phyloP scores from a whole-genome alignment of 1,139 yeast species.

The Candida sp. region DNA sequence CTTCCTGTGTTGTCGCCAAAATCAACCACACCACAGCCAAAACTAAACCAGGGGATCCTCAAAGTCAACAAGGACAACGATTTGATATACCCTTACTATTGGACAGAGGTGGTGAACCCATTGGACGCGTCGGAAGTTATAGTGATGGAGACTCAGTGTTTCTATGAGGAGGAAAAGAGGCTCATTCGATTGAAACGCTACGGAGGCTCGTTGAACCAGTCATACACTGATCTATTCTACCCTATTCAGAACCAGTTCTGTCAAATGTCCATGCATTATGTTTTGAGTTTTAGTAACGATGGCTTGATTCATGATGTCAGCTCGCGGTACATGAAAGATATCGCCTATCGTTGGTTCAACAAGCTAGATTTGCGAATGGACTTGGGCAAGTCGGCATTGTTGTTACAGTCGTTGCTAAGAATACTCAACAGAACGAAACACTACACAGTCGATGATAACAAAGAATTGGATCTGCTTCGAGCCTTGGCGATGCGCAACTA shows the following conservation, averaged over 20 bases:
- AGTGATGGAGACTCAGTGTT: conserved; percentile 34
- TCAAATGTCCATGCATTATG: conserved; percentile 40
- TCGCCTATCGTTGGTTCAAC: conserved; percentile 36
- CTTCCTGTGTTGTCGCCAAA: conserved; percentile 31
- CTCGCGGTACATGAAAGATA: conserved; percentile 38
- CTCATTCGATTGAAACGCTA: no score
- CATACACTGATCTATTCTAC: conserved; percentile 22
- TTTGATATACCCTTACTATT: conserved; percentile 40
- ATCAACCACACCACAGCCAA: conserved; percentile 25
- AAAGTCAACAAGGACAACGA: conserved; percentile 36
- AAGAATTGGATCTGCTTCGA: conserved; percentile 28
- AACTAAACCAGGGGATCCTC: conserved; percentile 23
- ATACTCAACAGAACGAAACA: conserved; percentile 18
- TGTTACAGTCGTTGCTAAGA: conserved; percentile 29
- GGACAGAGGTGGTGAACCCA: conserved; percentile 46
- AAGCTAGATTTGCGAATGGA: conserved; percentile 36
- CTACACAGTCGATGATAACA: conserved; percentile 9
- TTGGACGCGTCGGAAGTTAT: conserved; percentile 28
- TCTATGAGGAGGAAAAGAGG: conserved; percentile 34
- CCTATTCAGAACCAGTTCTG: conserved; percentile 31
- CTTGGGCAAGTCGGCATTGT: conserved; percentile 29
- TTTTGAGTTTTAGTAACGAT: conserved; percentile 24
- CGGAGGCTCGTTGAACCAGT: no score
- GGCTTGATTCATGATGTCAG: conserved; percentile 32
- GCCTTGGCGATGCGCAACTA: conserved; percentile 28